Evolutionary conservation across 306 rosid species (phyloP).

Genomic region (Betula pendula): DNA sequence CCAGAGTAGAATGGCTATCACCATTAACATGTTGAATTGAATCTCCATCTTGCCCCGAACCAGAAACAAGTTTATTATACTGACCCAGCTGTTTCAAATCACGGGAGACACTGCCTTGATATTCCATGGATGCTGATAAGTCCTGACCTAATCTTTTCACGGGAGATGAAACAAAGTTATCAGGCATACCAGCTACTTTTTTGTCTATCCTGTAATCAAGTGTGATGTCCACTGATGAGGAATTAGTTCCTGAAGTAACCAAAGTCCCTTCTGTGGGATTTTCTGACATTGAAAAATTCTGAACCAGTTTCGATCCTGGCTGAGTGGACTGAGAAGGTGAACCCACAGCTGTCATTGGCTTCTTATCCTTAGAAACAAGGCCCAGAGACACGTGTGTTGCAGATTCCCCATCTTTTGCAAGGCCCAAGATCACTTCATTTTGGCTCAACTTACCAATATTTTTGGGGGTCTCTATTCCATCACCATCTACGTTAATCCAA

Average conservation of each 20-base stretch:
- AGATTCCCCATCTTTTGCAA: conserved; percentile 32
- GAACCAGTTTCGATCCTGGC: conserved; percentile 34
- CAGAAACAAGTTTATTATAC: conserved; percentile 27
- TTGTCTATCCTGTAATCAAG: conserved; percentile 23
- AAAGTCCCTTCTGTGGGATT: conserved; percentile 14
- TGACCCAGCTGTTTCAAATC: conserved; percentile 38
- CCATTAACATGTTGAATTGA: conserved; percentile 6
- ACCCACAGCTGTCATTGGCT: conserved; percentile 20
- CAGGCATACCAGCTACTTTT: conserved; percentile 16
- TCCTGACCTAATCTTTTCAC: conserved; percentile 26
- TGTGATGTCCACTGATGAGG: conserved; percentile 21
- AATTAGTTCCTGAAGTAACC: conserved; percentile 25
- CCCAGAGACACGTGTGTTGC: conserved; percentile 16
- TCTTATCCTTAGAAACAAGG: conserved; percentile 26
- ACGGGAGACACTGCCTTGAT: conserved; percentile 25
- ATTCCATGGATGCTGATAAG: conserved; percentile 28
- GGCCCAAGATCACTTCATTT: conserved; percentile 32
- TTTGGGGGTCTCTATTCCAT: conserved; percentile 34
- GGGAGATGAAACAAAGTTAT: conserved; percentile 38
- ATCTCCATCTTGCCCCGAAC: conserved; percentile 28
- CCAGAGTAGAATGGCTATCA: conserved; percentile 17
- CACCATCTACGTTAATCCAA: conserved; percentile 34
- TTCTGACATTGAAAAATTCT: conserved; percentile 29
- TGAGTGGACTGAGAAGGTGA: conserved; percentile 39
- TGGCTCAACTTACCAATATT: conserved; percentile 35